phyloP scores from a whole-genome alignment of 805 yeast species.

The Spathaspora boniae region DNA sequence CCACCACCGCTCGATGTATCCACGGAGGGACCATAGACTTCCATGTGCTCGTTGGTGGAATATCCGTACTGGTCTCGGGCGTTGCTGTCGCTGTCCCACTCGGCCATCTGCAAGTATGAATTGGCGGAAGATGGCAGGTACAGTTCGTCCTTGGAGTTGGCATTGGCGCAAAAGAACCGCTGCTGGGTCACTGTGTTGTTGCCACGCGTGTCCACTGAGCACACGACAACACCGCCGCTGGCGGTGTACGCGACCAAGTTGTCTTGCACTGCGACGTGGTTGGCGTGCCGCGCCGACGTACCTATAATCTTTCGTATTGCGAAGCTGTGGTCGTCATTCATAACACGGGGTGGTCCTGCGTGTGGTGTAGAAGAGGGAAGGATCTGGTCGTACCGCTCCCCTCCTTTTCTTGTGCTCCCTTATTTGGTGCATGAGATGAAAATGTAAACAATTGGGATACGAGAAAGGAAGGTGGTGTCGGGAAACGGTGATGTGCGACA shows the following conservation, averaged over 20 bases:
- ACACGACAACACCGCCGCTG: constrained; percentile 58
- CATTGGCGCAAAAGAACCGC: constrained; percentile 52
- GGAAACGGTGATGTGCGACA: no score
- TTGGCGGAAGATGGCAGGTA: constrained; percentile 15
- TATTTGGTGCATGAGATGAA: no score
- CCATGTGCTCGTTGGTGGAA: constrained; percentile 27
- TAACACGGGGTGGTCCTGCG: no score
- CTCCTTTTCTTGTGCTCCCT: no score
- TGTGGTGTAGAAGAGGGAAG: no score
- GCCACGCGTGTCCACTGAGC: constrained; percentile 22
- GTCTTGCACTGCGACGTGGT: constrained; percentile 38
- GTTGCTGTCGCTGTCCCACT: constrained; percentile 7
- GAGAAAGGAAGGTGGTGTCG: no score
- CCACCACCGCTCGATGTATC: constrained; percentile 4
- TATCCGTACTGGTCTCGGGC: constrained; percentile 35
- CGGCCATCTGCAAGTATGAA: constrained; percentile 26
- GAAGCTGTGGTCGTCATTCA: no score
- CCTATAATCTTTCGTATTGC: constrained; percentile 39
- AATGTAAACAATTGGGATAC: no score
- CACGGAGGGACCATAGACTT: constrained; percentile 16
- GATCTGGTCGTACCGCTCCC: no score
- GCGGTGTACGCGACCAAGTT: constrained; percentile 51
- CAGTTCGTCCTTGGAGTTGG: constrained; percentile 4
- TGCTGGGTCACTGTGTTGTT: constrained; percentile 25
- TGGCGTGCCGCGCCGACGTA: constrained; percentile 41